Conservation (phyloP, 108 stramenopile species). For the Cyclostephanos tholiformis region DNA sequence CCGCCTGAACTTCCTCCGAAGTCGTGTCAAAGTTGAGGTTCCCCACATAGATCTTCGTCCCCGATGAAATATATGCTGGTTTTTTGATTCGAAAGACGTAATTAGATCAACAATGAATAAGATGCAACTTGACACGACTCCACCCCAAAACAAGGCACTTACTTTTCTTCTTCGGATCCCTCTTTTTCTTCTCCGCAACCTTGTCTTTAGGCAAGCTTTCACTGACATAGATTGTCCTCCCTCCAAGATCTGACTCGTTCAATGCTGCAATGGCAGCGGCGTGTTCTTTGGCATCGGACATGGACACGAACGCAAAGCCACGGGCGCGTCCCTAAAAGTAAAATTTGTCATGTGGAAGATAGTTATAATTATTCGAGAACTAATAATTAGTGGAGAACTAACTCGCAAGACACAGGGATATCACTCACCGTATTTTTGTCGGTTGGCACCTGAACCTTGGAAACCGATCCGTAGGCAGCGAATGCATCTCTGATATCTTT, state of each 20-base stretch:
- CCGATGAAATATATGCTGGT: conserved; percentile 1
- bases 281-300: conserved; percentile 66
- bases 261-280: conserved; percentile 61
- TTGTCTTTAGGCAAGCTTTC: conserved; percentile 69
- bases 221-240: conserved; percentile 69
- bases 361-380: too few species aligned
- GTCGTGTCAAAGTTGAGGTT: conserved; percentile 81
- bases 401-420: neutral
- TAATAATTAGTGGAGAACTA: neutral
- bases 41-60: conserved; percentile 77
- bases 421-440: conserved; percentile 65
- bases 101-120: neutral
- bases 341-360: conserved; percentile 1
- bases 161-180: conserved; percentile 23
- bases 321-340: conserved; percentile 31
- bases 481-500: conserved; percentile 70
- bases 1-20: conserved; percentile 56
- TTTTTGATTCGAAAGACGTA: too few species aligned
- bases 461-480: conserved; percentile 76
- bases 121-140: too few species aligned
- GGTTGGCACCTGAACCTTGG: conserved; percentile 80
- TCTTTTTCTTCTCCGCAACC: conserved; percentile 38
- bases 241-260: conserved; percentile 56
- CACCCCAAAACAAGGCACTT: neutral
- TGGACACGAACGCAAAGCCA: conserved; percentile 91